Percentiles rank a stretch among this genome's conserved stretches.
Evolutionary conservation across 2,329 filamentous ascomycete genomes (phyloP).

Genomic region (Stachybotrys echinatus): DNA sequence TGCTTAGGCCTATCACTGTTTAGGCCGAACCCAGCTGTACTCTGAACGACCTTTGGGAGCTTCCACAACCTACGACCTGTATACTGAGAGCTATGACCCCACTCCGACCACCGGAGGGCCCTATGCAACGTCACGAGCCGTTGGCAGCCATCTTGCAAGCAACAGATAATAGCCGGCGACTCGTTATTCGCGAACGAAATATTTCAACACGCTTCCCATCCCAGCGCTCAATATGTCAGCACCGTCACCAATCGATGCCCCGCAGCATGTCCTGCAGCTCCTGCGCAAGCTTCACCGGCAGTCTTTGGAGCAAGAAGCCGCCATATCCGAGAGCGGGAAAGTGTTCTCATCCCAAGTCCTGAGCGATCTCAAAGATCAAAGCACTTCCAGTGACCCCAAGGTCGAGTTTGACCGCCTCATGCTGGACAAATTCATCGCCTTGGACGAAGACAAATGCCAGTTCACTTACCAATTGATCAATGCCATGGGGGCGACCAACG

Average conservation of each 20-base stretch:
- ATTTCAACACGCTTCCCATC: not conserved
- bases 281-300: constrained; percentile 4
- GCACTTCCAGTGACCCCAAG: not conserved
- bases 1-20: too few species aligned
- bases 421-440: constrained; percentile 51
- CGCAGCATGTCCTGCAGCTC: constrained; percentile 5
- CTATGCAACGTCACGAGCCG: too few species aligned
- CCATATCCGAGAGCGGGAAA: constrained; percentile 4
- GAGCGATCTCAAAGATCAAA: constrained; percentile 2
- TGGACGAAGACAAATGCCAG: constrained; percentile 53
- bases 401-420: not conserved
- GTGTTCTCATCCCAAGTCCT: constrained; percentile 5
- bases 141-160: too few species aligned
- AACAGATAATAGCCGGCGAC: too few species aligned
- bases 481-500: constrained; percentile 39
- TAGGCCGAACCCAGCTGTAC: too few species aligned
- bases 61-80: too few species aligned
- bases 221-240: not conserved
- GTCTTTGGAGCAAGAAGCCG: constrained; percentile 6
- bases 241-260: constrained; percentile 1
- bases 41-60: too few species aligned
- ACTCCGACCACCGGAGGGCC: too few species aligned
- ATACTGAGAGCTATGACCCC: too few species aligned
- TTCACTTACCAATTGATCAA: constrained; percentile 50
- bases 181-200: not conserved